These are phyloP conservation scores for Mucuna pruriens DNA, from an alignment of 306 rosid genomes.

Conservation along the genomic window DNA sequence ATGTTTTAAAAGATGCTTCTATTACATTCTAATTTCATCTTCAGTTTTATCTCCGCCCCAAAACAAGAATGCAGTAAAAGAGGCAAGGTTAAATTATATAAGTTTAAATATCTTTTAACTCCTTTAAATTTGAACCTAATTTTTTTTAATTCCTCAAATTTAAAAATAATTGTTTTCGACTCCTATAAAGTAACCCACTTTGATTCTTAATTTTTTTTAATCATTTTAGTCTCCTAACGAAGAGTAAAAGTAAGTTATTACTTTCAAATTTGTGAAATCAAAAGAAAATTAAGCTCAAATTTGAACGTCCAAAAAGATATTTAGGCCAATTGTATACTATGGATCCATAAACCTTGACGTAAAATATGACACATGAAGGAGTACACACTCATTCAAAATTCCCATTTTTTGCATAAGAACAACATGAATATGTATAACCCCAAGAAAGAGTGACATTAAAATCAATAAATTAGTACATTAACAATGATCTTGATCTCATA, in stretches of 20 bases:
- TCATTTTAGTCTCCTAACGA: no score
- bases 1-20: not conserved
- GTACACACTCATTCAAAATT: not conserved
- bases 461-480: not conserved
- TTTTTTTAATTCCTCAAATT: no score
- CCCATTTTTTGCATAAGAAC: not conserved
- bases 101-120: no score
- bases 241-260: no score
- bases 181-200: no score
- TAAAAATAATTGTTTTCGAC: no score
- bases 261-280: no score
- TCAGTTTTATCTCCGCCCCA: not conserved
- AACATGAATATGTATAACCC: constrained; percentile 15
- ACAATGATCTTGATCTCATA: constrained; percentile 28
- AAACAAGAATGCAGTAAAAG: not conserved
- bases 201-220: no score
- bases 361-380: not conserved
- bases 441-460: constrained; percentile 17
- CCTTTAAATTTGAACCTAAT: no score
- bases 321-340: no score
- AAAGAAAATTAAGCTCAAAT: no score
- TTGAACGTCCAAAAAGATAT: no score
- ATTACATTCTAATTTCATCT: not conserved
- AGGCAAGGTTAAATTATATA: not conserved
- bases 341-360: not conserved